These are phyloP conservation scores for Heteromeles arbutifolia DNA, from an alignment of 306 rosid genomes.

Conservation along the genomic window DNA sequence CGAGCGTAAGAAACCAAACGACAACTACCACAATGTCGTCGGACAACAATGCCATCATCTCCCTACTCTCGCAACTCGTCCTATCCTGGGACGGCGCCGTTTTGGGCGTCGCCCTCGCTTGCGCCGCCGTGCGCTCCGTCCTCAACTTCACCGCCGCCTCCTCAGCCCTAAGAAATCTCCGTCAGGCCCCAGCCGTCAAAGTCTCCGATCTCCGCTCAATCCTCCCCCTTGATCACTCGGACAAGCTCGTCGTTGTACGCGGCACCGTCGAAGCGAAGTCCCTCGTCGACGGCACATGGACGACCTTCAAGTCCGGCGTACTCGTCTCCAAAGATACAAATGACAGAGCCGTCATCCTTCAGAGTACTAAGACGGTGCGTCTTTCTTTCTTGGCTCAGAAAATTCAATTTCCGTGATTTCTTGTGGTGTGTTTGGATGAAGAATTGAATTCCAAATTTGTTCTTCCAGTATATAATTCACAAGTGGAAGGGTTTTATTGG, in stretches of 20 bases:
- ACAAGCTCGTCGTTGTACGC: conserved; percentile 47
- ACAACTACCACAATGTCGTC: conserved; percentile 45
- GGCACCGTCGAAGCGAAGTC: conserved; percentile 69
- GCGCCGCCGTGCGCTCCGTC: conserved; percentile 56
- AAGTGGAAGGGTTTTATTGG: conserved; percentile 85
- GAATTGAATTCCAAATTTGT: too few relatives aligned
- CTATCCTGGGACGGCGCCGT: conserved; percentile 78
- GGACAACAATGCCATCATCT: conserved; percentile 55
- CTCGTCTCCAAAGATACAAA: conserved; percentile 59
- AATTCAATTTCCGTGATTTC: not conserved
- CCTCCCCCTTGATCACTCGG: conserved; percentile 23
- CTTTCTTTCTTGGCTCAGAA: not conserved
- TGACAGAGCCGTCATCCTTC: conserved; percentile 63
- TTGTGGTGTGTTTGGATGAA: not conserved
- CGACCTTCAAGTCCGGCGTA: conserved; percentile 30
- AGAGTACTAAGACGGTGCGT: conserved; percentile 69
- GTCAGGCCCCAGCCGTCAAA: conserved; percentile 47
- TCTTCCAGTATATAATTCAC: conserved; percentile 54
- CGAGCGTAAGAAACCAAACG: not conserved
- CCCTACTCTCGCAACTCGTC: conserved; percentile 62
- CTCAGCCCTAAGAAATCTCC: conserved; percentile 51
- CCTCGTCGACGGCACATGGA: conserved; percentile 50
- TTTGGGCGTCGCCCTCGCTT: conserved; percentile 64
- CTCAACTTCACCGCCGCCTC: conserved; percentile 38
- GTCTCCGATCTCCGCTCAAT: conserved; percentile 79